Percentiles rank a stretch among this genome's conserved stretches.
Conservation (phyloP, 352 stramenopile genomes). For the Phytophthora brassicae region DNA sequence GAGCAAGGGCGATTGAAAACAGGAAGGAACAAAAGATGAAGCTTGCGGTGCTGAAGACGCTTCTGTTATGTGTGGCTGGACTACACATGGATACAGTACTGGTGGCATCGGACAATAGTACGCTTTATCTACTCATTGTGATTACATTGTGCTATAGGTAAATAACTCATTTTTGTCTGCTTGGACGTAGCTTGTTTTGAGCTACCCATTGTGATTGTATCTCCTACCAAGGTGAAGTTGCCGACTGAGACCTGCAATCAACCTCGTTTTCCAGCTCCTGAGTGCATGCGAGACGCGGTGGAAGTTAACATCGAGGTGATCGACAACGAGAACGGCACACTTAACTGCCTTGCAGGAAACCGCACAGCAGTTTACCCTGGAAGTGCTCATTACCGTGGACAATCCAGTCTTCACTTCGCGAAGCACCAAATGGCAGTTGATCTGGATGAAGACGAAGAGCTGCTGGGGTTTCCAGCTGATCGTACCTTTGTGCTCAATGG, state of each 20-base stretch:
- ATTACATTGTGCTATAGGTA: neutral
- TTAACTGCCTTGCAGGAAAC: constrained; percentile 46
- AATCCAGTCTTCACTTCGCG: constrained; percentile 57
- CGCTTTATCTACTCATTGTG: neutral
- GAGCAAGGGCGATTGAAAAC: neutral
- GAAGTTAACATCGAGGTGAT: constrained; percentile 52
- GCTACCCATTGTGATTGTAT: constrained; percentile 52
- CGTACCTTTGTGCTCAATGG: constrained; percentile 54
- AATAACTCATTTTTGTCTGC: constrained; percentile 8
- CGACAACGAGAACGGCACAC: constrained; percentile 40
- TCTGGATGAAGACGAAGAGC: constrained; percentile 29
- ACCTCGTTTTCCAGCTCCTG: constrained; percentile 35
- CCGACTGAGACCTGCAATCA: constrained; percentile 58
- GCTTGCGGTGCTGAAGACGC: neutral
- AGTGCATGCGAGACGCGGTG: constrained; percentile 54
- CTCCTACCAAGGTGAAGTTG: constrained; percentile 39
- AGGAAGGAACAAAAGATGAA: constrained; percentile 15
- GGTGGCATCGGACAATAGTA: constrained; percentile 27
- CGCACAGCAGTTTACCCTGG: constrained; percentile 37
- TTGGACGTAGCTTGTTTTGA: constrained; percentile 47
- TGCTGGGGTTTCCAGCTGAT: constrained; percentile 54
- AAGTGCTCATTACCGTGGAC: constrained; percentile 56
- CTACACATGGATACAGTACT: constrained; percentile 1
- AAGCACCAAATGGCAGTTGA: constrained; percentile 60
- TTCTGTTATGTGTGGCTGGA: constrained; percentile 15